phyloP scores from a whole-genome alignment of 768 basidiomycete species.

The Mrakia blollopis region DNA sequence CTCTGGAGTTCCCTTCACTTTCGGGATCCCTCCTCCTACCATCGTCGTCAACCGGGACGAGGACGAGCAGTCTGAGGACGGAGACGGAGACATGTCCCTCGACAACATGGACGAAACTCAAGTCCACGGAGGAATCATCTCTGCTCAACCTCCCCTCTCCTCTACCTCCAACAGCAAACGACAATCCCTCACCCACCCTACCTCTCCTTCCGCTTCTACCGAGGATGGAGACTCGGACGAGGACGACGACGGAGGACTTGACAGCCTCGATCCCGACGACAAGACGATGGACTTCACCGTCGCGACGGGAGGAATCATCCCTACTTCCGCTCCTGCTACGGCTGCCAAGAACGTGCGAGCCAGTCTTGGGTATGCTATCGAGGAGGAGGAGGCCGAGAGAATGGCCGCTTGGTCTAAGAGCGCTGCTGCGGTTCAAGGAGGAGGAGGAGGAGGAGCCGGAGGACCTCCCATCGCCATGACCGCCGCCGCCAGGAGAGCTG shows the following conservation, averaged over 20 bases:
- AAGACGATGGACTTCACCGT: slow-evolving; percentile 46
- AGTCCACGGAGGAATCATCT: slow-evolving; percentile 22
- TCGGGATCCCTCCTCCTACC: neutral
- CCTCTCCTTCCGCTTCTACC: slow-evolving; percentile 30
- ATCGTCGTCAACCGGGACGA: slow-evolving; percentile 20
- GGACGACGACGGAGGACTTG: slow-evolving; percentile 36
- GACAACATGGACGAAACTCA: slow-evolving; percentile 23
- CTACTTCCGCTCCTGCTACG: slow-evolving; percentile 39
- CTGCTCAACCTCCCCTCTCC: neutral
- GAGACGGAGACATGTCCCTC: slow-evolving; percentile 23
- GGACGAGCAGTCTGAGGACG: neutral
- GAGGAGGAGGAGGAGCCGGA: too few species aligned
- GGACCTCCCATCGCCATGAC: neutral
- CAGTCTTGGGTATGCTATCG: slow-evolving; percentile 42
- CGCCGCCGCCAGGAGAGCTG: neutral
- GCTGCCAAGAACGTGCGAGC: slow-evolving; percentile 37
- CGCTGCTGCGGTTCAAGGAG: neutral
- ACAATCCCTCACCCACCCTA: slow-evolving; percentile 3
- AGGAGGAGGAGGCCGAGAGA: slow-evolving; percentile 35
- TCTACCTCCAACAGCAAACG: neutral
- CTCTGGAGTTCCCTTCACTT: neutral
- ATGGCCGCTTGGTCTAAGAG: slow-evolving; percentile 21
- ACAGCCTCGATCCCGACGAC: slow-evolving; percentile 24
- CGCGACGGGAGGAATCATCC: slow-evolving; percentile 43
- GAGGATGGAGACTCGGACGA: slow-evolving; percentile 34